Percentiles rank a stretch among this genome's conserved stretches.
Evolutionary conservation across 2,329 filamentous ascomycete species (phyloP).

Genomic region (Periconia digitata): DNA sequence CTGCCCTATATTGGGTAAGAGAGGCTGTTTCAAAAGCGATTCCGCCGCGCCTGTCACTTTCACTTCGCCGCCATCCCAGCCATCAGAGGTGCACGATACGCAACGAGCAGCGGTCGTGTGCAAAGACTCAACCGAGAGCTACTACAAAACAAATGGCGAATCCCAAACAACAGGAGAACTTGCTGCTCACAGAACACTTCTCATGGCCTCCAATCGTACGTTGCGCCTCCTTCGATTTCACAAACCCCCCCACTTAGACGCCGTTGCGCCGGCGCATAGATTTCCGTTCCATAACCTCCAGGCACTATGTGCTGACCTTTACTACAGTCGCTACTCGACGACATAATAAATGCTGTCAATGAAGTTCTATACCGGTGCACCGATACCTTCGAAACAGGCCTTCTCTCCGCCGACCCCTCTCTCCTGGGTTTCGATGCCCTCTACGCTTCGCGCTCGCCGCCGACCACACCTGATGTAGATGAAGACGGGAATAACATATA

Average conservation of each 20-base stretch:
- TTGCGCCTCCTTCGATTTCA: conserved; percentile 2
- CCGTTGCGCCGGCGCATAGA: neutral
- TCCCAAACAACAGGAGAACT: conserved; percentile 50
- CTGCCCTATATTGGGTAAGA: neutral
- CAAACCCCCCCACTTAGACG: neutral
- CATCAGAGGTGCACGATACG: too few species aligned
- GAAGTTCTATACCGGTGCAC: conserved; percentile 88
- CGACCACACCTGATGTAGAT: conserved; percentile 46
- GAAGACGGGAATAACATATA: conserved; percentile 47
- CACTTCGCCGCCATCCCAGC: too few species aligned
- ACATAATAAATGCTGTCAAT: conserved; percentile 97
- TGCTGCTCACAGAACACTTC: conserved; percentile 90
- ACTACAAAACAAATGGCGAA: too few species aligned
- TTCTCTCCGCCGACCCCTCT: conserved; percentile 72
- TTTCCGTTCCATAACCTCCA: neutral
- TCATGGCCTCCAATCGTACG: conserved; percentile 88
- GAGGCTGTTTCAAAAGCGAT: neutral
- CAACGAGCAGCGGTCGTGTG: too few species aligned
- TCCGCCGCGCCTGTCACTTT: too few species aligned
- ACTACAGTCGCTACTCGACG: conserved; percentile 83
- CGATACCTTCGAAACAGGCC: conserved; percentile 80
- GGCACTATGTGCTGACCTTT: neutral
- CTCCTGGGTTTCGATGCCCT: conserved; percentile 74
- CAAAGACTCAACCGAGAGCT: too few species aligned
- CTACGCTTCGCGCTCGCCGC: conserved; percentile 44